Evolutionary conservation across 1,284 basidiomycete genomes (phyloP), one percentile per base, ranked within the genome.

Genomic region (Mrakiaceae sp.): DNA sequence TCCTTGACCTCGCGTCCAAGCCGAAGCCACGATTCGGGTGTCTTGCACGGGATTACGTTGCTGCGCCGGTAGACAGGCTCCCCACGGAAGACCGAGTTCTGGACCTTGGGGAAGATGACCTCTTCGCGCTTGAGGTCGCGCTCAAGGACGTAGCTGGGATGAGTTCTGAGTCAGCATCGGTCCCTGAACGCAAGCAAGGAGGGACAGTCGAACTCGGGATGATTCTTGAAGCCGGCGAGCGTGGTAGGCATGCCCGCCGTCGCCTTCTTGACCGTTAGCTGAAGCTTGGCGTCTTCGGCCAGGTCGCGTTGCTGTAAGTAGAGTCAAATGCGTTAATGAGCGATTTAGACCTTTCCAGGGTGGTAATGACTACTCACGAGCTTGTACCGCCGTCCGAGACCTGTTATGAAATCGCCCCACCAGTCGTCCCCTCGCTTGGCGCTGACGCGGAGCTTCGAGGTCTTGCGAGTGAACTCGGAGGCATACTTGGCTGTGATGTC

Each of bases 211-310:
- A 70, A 91, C 85, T 97, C 76, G 2, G 95, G 91, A 76, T 99
- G 95, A 71, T 93, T 88, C 75, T 98, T 98, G 83, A 98, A 98
- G 0, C 90, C 94, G 40, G 80, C 81, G 69, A 98, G 82, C 44
- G 89, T 88, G 10, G 86, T 87, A 0, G 95, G 95, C 90, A 99
- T 96, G n/a, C 87, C 90, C 75, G 97, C 95, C 43, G 83, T 84
- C 40, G 52, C 47, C 46, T 62, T 62, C 47, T 57, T 74, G 69
- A 88, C 78, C 72, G 90, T 83, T 1, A 80, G 81, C 68, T 88
- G 82, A 44, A 99, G 78, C 75, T 98, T 93, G n/a, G 89, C 88
- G 70, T 98, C 93, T 77, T 98, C 95, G 27, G 89, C 76, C 69
- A 95, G 90, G 74, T 98, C 95, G 62, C 95, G 84, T 72, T 92